Percentiles rank a stretch among this genome's conserved stretches.
These are phyloP conservation scores for Penicillium fimorum DNA, from an alignment of 495 filamentous ascomycete species.

Conservation along the genomic window DNA sequence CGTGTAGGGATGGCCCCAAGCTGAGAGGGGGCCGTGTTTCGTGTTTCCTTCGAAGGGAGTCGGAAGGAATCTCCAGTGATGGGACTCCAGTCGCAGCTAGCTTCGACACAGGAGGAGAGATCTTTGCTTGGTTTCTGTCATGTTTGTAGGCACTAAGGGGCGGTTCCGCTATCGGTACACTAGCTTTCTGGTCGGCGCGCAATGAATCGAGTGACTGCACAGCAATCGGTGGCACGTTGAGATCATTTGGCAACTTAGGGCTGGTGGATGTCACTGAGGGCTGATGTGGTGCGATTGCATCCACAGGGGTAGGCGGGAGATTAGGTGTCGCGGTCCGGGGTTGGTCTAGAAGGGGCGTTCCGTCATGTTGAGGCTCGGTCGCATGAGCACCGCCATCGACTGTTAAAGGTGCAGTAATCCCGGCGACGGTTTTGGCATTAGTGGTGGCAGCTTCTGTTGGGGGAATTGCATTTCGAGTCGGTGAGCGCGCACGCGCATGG, in stretches of 20 bases:
- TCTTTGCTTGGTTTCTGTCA: conserved; percentile 17
- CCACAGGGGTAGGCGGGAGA: conserved; percentile 10
- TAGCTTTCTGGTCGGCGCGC: conserved; percentile 19
- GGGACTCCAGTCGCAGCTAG: conserved; percentile 16
- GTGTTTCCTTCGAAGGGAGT: conserved; percentile 26
- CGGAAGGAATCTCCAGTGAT: conserved; percentile 18
- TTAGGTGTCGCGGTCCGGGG: conserved; percentile 6
- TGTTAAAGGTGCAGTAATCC: conserved; percentile 22
- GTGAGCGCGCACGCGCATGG: conserved; percentile 36
- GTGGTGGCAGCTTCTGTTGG: conserved; percentile 18
- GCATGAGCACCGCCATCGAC: conserved; percentile 22
- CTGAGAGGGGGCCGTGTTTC: conserved; percentile 34
- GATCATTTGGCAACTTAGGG: conserved; percentile 16
- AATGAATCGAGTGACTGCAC: conserved; percentile 14
- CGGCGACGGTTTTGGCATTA: conserved; percentile 19
- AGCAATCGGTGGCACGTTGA: conserved; percentile 10
- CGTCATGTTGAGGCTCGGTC: conserved; percentile 22
- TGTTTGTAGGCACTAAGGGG: conserved; percentile 27
- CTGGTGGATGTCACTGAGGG: conserved; percentile 14
- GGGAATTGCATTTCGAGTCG: conserved; percentile 28
- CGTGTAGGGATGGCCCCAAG: conserved; percentile 29
- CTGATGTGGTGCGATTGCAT: conserved; percentile 11
- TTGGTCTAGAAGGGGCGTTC: conserved; percentile 9
- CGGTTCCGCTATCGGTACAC: conserved; percentile 21
- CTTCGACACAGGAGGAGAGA: conserved; percentile 20